Evolutionary conservation across 1,139 yeast genomes (phyloP).

Genomic region (Hyphopichia pseudoburtonii): DNA sequence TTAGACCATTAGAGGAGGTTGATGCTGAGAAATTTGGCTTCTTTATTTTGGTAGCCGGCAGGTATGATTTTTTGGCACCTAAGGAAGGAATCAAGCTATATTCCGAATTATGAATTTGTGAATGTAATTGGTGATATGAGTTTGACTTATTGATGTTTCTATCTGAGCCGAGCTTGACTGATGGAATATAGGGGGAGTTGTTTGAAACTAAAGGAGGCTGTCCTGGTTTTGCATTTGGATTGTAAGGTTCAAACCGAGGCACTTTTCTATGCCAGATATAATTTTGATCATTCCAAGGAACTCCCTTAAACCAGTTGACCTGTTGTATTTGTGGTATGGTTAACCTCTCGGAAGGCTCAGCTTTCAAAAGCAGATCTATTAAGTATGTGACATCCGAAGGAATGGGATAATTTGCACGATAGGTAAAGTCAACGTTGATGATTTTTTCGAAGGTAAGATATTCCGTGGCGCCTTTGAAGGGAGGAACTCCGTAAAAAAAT

Average conservation of each 20-base stretch:
- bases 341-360: slow-evolving; percentile 36
- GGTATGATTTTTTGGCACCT: slow-evolving; percentile 28
- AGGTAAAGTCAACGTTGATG: slow-evolving; percentile 77
- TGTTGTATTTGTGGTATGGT: slow-evolving; percentile 37
- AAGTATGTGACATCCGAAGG: slow-evolving; percentile 60
- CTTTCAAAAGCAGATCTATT: slow-evolving; percentile 64
- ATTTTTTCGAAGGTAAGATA: slow-evolving; percentile 93
- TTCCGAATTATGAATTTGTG: slow-evolving; percentile 40
- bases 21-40: slow-evolving; percentile 14
- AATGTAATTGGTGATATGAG: slow-evolving; percentile 43
- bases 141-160: slow-evolving; percentile 39
- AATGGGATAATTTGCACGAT: slow-evolving; percentile 75
- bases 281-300: slow-evolving; percentile 42
- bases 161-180: slow-evolving; percentile 38
- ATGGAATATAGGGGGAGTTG: slow-evolving; percentile 29
- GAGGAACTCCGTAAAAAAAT: slow-evolving; percentile 92
- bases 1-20: slow-evolving; percentile 4
- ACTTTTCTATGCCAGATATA: slow-evolving; percentile 48
- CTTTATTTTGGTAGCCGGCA: slow-evolving; percentile 35
- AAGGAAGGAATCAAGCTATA: slow-evolving; percentile 32
- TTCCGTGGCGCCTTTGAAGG: slow-evolving; percentile 95
- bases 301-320: slow-evolving; percentile 39
- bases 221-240: slow-evolving; percentile 26
- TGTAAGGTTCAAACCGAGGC: slow-evolving; percentile 54
- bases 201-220: background rate